Base-by-base conservation (phyloP, 768 basidiomycete genomes). In the Lactarius akahatsu region DNA sequence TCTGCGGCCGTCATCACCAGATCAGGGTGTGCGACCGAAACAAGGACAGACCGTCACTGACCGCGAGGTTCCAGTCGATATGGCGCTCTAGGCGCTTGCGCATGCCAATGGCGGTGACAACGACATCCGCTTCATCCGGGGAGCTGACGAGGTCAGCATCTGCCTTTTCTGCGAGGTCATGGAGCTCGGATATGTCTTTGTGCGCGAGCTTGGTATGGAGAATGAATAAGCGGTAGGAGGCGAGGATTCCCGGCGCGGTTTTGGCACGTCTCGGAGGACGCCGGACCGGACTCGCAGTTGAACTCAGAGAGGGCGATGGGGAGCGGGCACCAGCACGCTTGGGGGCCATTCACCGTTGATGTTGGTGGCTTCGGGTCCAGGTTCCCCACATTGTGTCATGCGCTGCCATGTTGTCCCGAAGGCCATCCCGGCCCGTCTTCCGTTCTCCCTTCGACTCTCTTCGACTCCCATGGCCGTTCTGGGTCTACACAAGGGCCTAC, bases 21-120 rank as follows among this genome's bases (percentile, higher is more conserved):
- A 54, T 67, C 40, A 60, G 30, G 36, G 26, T 13, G 28, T 18
- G 28, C 43, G 59, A 54, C 34, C 26, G 56, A 41, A 50, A 26
- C 36, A 40, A 16, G 20, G 57, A 54, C 54, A 10, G 55, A 50
- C 13, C 20, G n/a, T 36, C 8, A 79, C 88, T 73, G 73, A 91
- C 91, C 32, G 89, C 87, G 40, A 86, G 70, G 2, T 80, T 76
- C 88, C 88, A 88, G 36, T 80, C 71, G 16, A 93, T 61, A 74
- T 92, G 90, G 58, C 91, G 79, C 75, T 91, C 86, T 1, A 93
- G 77, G 2, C 92, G 82, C 66, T 82, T 82, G 70, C 80, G 80
- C 85, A 91, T 92, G 40, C 74, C 80, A 32, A 92, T 79, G 20
- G 78, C 82, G 6, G 91, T 90, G 63, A 94, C 72, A 45, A 93